phyloP scores from a whole-genome alignment of 768 basidiomycete genomes.

The Lactarius trivialis region DNA sequence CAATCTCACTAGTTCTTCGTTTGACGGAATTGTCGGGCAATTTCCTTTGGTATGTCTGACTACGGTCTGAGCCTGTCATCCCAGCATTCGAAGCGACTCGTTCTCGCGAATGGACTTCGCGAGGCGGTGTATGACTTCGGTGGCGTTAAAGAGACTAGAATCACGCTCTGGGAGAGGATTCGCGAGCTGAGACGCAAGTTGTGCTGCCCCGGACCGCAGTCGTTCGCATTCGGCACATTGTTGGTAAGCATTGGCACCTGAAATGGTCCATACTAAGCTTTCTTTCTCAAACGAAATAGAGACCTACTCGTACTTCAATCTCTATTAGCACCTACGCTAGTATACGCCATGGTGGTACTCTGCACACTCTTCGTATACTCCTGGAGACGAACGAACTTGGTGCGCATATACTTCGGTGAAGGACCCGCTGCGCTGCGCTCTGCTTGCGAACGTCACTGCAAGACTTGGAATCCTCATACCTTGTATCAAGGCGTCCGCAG shows the following conservation, averaged over 20 bases:
- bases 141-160: slow-evolving; percentile 43
- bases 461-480: slow-evolving; percentile 72
- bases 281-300: background rate
- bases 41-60: slow-evolving; percentile 70
- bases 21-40: slow-evolving; percentile 72
- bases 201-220: slow-evolving; percentile 68
- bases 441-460: slow-evolving; percentile 80
- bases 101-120: slow-evolving; percentile 21
- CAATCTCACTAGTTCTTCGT: slow-evolving; percentile 51
- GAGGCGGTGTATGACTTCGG: slow-evolving; percentile 39
- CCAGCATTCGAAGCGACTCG: slow-evolving; percentile 18
- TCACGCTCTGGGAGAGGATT: slow-evolving; percentile 74
- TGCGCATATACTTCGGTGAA: slow-evolving; percentile 95
- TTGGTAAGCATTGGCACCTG: slow-evolving; percentile 85
- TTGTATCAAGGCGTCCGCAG: slow-evolving; percentile 41
- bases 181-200: slow-evolving; percentile 75
- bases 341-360: slow-evolving; percentile 84
- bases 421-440: no score
- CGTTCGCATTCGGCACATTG: slow-evolving; percentile 88
- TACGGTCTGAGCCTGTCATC: slow-evolving; percentile 69
- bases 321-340: slow-evolving; percentile 76
- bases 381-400: slow-evolving; percentile 77
- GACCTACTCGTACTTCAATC: slow-evolving; percentile 83
- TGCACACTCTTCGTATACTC: slow-evolving; percentile 63
- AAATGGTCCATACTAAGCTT: background rate